Base-by-base conservation (phyloP, 2,329 filamentous ascomycete species). In the Xylariaceae sp. region DNA sequence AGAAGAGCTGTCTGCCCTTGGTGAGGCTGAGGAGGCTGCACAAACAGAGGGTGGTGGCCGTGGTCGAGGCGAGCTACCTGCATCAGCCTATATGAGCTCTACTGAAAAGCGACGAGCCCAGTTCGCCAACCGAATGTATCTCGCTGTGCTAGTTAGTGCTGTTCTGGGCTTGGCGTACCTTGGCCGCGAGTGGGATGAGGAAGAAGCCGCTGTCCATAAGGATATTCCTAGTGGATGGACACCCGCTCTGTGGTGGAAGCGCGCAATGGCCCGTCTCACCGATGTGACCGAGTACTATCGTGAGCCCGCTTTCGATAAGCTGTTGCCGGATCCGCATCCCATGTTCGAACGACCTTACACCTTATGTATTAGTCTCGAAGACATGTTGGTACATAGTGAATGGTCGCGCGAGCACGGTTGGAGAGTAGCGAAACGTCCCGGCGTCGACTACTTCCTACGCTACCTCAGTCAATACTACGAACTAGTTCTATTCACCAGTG, bases 381-480 rank as follows among this genome's bases (percentile, higher is more conserved):
- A 99, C 74, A 83, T 99, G 68, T 83, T 99, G 51, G 87, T 99
- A 26, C 94, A 97, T 78, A 96, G 91, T 71, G 92, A 96, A 73
- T 99, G 95, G 95, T 86, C 87, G 21, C 86, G 94, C 55, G 91
- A 98, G 73, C 90, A 97, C 71, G 95, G 95, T 57, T 99, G 95
- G 92, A 87, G 94, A 65, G 84, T 96, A 60, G 95, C 95, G 24
- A 99, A 99, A 80, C 86, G 95, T 46, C 95, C 95, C 31, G 95
- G 95, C 41, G 85, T 96, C 60, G 95, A 99, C 78, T 99, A 99
- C 79, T 99, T 99, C 79, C 79, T 99, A 63, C 91, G 91, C 71
- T 99, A 99, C 75, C 84, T 99, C 45, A 94, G 91, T 76, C 93
- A 97, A 75, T 98, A 99, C 82, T 99, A 97, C 73, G 95, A 99